Percentiles rank a stretch among this genome's conserved stretches.
These are phyloP conservation scores for Lolium multiflorum DNA, from an alignment of 176 grass and related monocot genomes.

Conservation along the genomic window DNA sequence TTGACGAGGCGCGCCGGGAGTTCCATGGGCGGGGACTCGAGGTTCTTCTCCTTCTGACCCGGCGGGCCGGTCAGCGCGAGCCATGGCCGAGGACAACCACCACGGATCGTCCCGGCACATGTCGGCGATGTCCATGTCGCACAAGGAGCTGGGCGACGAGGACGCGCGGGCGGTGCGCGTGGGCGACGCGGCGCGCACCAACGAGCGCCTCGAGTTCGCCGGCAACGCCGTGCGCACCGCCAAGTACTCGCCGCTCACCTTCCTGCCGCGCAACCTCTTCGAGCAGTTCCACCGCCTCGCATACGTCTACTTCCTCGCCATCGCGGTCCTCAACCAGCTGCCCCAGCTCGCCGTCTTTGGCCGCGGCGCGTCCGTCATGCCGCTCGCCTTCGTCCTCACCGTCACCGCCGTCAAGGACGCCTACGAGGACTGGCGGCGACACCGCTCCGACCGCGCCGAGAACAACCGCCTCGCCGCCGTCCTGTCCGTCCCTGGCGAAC, in stretches of 20 bases:
- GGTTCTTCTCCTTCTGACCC: conserved; percentile 8
- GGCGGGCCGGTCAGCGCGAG: conserved; percentile 11
- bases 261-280: conserved; percentile 93
- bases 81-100: conserved; percentile 54
- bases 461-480: conserved; percentile 62
- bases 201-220: conserved; percentile 61
- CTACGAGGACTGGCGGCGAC: conserved; percentile 94
- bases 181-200: conserved; percentile 54
- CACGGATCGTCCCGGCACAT: conserved; percentile 70
- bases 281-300: conserved; percentile 98
- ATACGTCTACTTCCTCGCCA: conserved; percentile 92
- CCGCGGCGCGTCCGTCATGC: conserved; percentile 73
- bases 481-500: not conserved
- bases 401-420: conserved; percentile 97
- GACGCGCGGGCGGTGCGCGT: conserved; percentile 76
- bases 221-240: conserved; percentile 88
- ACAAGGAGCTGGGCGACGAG: conserved; percentile 76
- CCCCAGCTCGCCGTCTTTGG: conserved; percentile 85
- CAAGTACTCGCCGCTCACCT: conserved; percentile 90
- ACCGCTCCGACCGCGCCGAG: conserved; percentile 80
- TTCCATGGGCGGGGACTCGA: conserved; percentile 14
- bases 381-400: conserved; percentile 79
- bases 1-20: not conserved
- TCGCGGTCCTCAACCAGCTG: conserved; percentile 95
- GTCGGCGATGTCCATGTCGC: conserved; percentile 52